Evolutionary conservation across 352 stramenopile genomes (phyloP).

Genomic region (Phytophthora colocasiae): DNA sequence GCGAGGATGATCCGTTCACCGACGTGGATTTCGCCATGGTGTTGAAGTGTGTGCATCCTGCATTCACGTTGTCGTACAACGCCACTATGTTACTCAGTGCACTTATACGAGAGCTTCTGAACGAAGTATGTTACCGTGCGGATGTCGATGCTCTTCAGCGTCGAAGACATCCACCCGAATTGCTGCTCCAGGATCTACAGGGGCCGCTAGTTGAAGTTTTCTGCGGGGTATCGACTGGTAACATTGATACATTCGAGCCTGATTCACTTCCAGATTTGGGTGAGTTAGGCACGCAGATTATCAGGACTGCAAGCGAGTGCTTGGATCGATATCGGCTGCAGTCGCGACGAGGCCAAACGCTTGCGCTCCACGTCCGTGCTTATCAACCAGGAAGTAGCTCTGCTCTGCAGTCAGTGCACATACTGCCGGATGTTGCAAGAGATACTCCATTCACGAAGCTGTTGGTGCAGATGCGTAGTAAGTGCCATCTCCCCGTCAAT

Average conservation of each 20-base stretch:
- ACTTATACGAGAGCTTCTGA: slow-evolving; percentile 60
- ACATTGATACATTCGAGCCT: slow-evolving; percentile 9
- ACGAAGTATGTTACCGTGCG: slow-evolving; percentile 53
- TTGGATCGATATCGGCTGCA: slow-evolving; percentile 40
- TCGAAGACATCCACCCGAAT: slow-evolving; percentile 37
- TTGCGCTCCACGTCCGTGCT: slow-evolving; percentile 53
- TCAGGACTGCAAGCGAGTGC: slow-evolving; percentile 27
- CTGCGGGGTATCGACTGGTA: slow-evolving; percentile 21
- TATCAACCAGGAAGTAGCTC: slow-evolving; percentile 32
- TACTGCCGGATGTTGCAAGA: slow-evolving; percentile 39
- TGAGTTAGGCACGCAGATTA: slow-evolving; percentile 16
- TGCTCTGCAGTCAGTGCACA: slow-evolving; percentile 25
- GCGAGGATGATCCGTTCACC: slow-evolving; percentile 63
- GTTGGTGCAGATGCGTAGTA: slow-evolving; percentile 50
- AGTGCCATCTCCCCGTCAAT: slow-evolving; percentile 36
- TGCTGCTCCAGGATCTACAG: slow-evolving; percentile 40
- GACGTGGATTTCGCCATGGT: slow-evolving; percentile 68
- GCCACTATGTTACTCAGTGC: slow-evolving; percentile 57
- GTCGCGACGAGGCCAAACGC: slow-evolving; percentile 46
- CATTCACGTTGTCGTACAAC: slow-evolving; percentile 67
- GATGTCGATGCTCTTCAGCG: slow-evolving; percentile 46
- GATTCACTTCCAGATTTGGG: slow-evolving; percentile 17
- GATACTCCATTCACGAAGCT: slow-evolving; percentile 46
- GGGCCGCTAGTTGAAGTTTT: slow-evolving; percentile 30
- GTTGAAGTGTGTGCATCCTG: slow-evolving; percentile 67